These are phyloP conservation scores for Psilocybe azurescens DNA, from an alignment of 768 basidiomycete genomes.

Conservation along the genomic window DNA sequence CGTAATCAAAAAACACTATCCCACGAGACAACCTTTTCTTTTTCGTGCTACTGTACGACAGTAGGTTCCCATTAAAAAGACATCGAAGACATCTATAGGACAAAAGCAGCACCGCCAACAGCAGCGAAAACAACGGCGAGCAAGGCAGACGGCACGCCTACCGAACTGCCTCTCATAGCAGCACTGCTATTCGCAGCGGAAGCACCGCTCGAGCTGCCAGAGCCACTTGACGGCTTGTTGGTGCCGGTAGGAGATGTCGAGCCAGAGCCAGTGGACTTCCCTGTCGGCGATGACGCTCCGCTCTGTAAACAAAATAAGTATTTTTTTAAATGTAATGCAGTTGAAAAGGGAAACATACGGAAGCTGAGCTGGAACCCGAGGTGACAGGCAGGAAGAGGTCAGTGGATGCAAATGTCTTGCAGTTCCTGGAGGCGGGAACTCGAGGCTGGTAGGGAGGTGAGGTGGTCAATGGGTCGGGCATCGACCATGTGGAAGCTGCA, in stretches of 20 bases:
- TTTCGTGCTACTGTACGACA: not conserved
- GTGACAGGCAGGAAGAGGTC: conserved; percentile 28
- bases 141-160: not conserved
- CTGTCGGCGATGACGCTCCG: not conserved
- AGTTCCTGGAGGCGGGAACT: conserved; percentile 45
- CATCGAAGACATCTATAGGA: not conserved
- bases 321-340: not conserved
- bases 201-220: not conserved
- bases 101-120: not conserved
- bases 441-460: conserved; percentile 46
- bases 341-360: not conserved
- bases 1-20: not conserved
- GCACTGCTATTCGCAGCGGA: not conserved
- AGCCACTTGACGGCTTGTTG: not conserved
- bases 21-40: not conserved
- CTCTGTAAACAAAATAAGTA: not conserved
- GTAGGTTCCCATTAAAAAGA: not conserved
- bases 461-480: conserved; percentile 23
- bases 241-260: not conserved
- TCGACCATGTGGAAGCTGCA: conserved; percentile 19
- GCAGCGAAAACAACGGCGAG: not conserved
- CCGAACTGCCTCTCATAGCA: not conserved
- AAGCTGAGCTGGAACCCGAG: not conserved
- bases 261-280: not conserved
- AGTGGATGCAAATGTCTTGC: conserved; percentile 35